phyloP scores from a whole-genome alignment of 495 filamentous ascomycete species.

The Annulohypoxylon moriforme region DNA sequence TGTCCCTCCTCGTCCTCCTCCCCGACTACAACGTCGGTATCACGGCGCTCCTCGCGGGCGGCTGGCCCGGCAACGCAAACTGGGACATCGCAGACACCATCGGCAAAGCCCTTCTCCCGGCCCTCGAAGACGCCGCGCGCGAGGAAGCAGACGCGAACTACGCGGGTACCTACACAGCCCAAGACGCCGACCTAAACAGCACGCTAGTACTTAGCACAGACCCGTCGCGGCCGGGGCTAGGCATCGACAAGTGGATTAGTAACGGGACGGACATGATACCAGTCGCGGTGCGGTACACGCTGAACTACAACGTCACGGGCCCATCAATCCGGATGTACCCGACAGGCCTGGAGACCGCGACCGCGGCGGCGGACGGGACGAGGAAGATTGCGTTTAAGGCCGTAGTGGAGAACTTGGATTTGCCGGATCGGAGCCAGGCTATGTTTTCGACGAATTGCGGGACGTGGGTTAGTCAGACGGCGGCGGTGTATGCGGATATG shows the following conservation, averaged over 20 bases:
- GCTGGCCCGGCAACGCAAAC: conserved; percentile 62
- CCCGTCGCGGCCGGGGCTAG: conserved; percentile 55
- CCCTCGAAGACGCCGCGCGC: conserved; percentile 57
- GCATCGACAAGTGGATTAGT: conserved; percentile 60
- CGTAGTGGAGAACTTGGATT: conserved; percentile 51
- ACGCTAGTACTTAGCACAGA: conserved; percentile 55
- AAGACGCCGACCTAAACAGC: conserved; percentile 31
- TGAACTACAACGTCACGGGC: conserved; percentile 46
- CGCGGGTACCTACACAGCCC: conserved; percentile 53
- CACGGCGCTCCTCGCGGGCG: conserved; percentile 52
- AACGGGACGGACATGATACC: conserved; percentile 63
- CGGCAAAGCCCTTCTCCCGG: conserved; percentile 56
- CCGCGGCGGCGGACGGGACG: conserved; percentile 26
- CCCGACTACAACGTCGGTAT: conserved; percentile 66
- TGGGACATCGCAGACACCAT: conserved; percentile 59
- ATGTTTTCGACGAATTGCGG: conserved; percentile 62
- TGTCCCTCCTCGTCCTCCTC: conserved; percentile 59
- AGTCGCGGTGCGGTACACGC: conserved; percentile 47
- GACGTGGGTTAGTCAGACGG: conserved; percentile 62
- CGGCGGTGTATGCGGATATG: conserved; percentile 53
- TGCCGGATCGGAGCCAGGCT: conserved; percentile 40
- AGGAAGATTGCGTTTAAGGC: conserved; percentile 59
- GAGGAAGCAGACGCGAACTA: conserved; percentile 57
- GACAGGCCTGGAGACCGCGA: conserved; percentile 52
- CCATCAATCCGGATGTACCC: conserved; percentile 64